Base-by-base conservation (phyloP, 2,329 filamentous ascomycete genomes). In the Elsinoe ampelina region DNA sequence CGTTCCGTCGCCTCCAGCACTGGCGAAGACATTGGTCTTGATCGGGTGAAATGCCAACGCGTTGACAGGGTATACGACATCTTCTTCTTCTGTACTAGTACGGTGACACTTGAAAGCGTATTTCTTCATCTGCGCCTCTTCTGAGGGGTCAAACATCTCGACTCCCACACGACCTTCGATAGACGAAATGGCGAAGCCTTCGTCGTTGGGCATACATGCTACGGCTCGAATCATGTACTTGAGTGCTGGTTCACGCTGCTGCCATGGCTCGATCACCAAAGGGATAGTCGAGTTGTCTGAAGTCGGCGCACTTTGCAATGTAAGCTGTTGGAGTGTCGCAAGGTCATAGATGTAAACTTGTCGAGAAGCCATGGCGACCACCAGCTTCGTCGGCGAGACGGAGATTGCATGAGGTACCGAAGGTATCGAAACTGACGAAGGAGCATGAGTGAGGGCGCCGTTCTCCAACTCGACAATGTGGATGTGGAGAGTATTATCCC, bases 51-150 rank as follows among this genome's bases (percentile, higher is more conserved):
- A 96, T 0, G 88, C 83, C 6, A 96, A 79, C 2, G 90, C 86
- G 67, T 96, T 93, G 63, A 96, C 91, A 0, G 91, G 91, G 66
- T 91, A 95, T 2, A 96, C 89, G 3, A 95, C 80, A 65, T 95
- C 91, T 26, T 80, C 83, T 51, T 82, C 83, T 15, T 59, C 45
- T 54, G 54, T 78, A 1, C 83, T 79, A 70, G 95, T 89, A 3
- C 93, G 82, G 72, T 98, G 93, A 72, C 93, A 98, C 72, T 98
- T 98, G 81, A 98, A 98, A 12, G 93, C 93, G 70, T 97, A 98
- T 71, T 96, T 97, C 63, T 91, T 82, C 38, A 87, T 86, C 73
- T 97, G 91, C 3, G 87, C 91, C 70, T 92, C 87, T 41, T 83
- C 77, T 4, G 84, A 88, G 13, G 93, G 88, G 68, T 97, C 93